phyloP scores from a whole-genome alignment of 2,329 filamentous ascomycete genomes.

The Davidsoniella virescens region DNA sequence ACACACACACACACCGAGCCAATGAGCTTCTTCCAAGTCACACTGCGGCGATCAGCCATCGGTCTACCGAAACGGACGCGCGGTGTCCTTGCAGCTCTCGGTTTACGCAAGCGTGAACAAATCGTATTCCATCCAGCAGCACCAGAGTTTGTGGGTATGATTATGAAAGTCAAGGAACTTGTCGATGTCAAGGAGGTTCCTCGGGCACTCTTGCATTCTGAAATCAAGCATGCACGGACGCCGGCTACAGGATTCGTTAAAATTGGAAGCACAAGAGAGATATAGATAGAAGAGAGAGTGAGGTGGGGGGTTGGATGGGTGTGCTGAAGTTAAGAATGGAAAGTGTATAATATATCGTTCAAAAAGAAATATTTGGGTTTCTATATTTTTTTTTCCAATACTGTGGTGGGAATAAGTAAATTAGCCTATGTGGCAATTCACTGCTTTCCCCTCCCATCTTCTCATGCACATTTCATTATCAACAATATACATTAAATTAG shows the following conservation, averaged over 20 bases:
- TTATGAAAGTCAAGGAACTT: slow-evolving; percentile 87
- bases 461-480: too few species aligned
- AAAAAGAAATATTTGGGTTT: neutral
- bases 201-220: slow-evolving; percentile 40
- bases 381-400: neutral
- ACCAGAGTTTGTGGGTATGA: slow-evolving; percentile 69
- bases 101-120: slow-evolving; percentile 66
- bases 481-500: neutral
- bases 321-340: neutral
- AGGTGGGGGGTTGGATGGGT: neutral
- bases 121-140: slow-evolving; percentile 82
- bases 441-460: too few species aligned
- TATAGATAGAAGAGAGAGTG: slow-evolving; percentile 14
- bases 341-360: slow-evolving; percentile 18
- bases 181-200: slow-evolving; percentile 70
- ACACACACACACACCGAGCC: slow-evolving; percentile 14
- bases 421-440: neutral
- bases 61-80: slow-evolving; percentile 66
- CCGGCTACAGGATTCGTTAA: slow-evolving; percentile 70
- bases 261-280: slow-evolving; percentile 35
- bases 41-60: slow-evolving; percentile 76
- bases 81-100: slow-evolving; percentile 70
- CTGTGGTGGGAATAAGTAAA: neutral
- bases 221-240: slow-evolving; percentile 55
- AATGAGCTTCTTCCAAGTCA: slow-evolving; percentile 82